Percentiles rank a stretch among this genome's conserved stretches.
phyloP scores from a whole-genome alignment of 208 protist species.

The Trypanosoma mega region DNA sequence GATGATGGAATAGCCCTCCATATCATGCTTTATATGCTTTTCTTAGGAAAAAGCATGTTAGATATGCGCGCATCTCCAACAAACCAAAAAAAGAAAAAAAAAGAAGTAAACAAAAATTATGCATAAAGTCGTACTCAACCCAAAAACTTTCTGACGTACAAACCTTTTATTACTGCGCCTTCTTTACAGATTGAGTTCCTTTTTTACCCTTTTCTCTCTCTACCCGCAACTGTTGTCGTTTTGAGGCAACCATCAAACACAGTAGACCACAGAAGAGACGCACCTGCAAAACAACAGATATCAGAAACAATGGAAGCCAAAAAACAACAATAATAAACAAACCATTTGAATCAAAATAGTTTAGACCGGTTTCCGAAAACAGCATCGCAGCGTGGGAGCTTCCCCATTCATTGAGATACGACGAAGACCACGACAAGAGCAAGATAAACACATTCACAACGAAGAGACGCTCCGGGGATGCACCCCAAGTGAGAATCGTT shows the following conservation, averaged over 20 bases:
- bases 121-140: too few relatives aligned
- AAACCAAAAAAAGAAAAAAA: too few relatives aligned
- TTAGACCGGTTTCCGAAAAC: constrained; percentile 45
- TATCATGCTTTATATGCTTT: too few relatives aligned
- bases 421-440: constrained; percentile 30
- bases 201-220: constrained; percentile 17
- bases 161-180: too few relatives aligned
- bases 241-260: constrained; percentile 21
- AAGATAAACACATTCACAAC: constrained; percentile 34
- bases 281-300: constrained; percentile 40
- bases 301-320: constrained; percentile 51
- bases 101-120: too few relatives aligned
- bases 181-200: too few relatives aligned
- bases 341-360: constrained; percentile 78
- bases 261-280: constrained; percentile 26
- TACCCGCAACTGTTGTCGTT: constrained; percentile 17
- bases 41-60: too few relatives aligned
- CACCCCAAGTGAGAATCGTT: constrained; percentile 22
- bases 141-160: too few relatives aligned
- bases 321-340: constrained; percentile 63
- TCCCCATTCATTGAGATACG: constrained; percentile 38
- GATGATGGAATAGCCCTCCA: too few relatives aligned
- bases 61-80: too few relatives aligned
- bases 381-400: constrained; percentile 27
- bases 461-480: constrained; percentile 46